Evolutionary conservation across 2,329 filamentous ascomycete species (phyloP), one percentile per base, ranked within the genome.

Genomic region (Xylariaceae sp.): DNA sequence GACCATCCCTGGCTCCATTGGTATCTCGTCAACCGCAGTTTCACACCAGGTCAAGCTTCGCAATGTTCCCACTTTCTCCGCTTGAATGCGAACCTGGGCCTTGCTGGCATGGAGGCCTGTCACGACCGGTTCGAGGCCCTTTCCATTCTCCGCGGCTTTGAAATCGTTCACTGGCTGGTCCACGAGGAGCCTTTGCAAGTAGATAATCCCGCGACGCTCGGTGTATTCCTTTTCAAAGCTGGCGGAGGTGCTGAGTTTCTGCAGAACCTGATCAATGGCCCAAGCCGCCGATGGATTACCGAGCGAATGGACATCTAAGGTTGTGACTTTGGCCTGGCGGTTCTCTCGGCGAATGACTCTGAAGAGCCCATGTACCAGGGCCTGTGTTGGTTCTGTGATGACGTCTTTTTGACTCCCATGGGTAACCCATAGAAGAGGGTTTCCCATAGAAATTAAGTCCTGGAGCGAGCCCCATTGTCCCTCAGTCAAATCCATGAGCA

Each of bases 171-270:
- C n/a, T 5, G 19, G 19, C 3, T 44, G 32, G 22, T 66, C 61
- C 6, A 58, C 57, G 2, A 61, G 19, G 11, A 67, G 27, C 6
- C 63, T 51, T 27, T 44, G 53, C 7, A 62, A 40, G 19, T 50
- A 42, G 1, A 65, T 6, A 3, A 61, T 32, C 5, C 63, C 62
- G 16, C 59, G 47, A 0, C 59, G 53, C 44, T 64, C 62, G 17
- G 50, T 50, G 33, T 59, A 65, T 42, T 67, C 60, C 6, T 38
- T 53, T 6, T 65, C 62, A 25, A 14, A n/a, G 5, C n/a, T 16
- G 6, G 12, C 6, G 3, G 7, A 32, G 37, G 17, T 10, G 12
- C 20, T 22, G 23, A 44, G 25, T 12, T 40, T 34, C 14, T 21
- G 20, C 20, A 62, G 51, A 4, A 47, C 49, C 22, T 34, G 29